Base-by-base conservation (phyloP, 257 asterid genomes). In the Cruciata laevipes region DNA sequence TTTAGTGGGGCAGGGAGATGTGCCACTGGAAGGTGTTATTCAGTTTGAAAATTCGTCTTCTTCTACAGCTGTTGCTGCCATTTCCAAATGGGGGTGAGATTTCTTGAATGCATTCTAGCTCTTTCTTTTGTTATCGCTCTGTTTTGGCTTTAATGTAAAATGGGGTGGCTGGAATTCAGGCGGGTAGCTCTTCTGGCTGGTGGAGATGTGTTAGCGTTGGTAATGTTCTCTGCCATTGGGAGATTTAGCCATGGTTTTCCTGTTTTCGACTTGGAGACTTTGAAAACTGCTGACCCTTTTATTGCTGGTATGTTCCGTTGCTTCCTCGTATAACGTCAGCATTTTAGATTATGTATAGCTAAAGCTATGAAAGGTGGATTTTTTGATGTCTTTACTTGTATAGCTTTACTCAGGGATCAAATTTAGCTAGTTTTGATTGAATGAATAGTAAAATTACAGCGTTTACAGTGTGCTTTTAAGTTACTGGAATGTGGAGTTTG, bases 251-350 rank as follows among this genome's bases (percentile, higher is more conserved):
- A 94, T 71, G 99, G 95, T 0, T 82, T 94, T 74, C 33, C 90
- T 11, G 95, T 88, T 78, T 80, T 85, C 65, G 95, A 90, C 49
- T 12, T 77, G 8, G 97, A 84, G 31, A 90, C 99, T 5, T 66
- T 90, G 71, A 83, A 75, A 77, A 88, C 95, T 5, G 95, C 95
- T 13, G 97, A 94, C 72, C 99, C 95, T 74, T 88, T 94, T 69
- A 76, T 90, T 71, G 95, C 96, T 73, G 97, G 99, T 90, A 73
- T 6, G 31, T 61, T 65, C 67, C 1, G 20, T 16, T 47, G 53
- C 65, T 44, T 27, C 35, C 3, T 64, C 16, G 13, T 23, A 11
- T 42, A 1, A 20, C 25, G 13, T 35, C 4, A 44, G 20, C n/a
- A 16, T 61, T 17, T 40, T 44, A 25, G 20, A 32, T 11, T 44